Evolutionary conservation across 2,329 filamentous ascomycete species (phyloP).

Genomic region (Pseudogymnoascus sp.): DNA sequence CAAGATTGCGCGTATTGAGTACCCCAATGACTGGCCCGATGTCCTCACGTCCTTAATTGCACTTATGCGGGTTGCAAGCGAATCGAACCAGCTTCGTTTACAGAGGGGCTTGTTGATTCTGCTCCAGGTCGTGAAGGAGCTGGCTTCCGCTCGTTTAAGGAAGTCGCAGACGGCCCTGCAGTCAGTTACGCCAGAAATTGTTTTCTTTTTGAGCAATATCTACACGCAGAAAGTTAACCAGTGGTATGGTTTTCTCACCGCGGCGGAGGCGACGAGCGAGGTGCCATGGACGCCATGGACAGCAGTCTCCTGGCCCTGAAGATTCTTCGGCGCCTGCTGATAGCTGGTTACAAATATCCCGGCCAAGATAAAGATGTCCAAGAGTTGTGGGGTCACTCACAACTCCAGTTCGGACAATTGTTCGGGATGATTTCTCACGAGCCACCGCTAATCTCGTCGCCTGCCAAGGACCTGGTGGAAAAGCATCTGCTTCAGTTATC

Average conservation of each 20-base stretch:
- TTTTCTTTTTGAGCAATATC: conserved; percentile 71
- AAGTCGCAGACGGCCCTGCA: conserved; percentile 72
- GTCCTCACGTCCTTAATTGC: conserved; percentile 55
- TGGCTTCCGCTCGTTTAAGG: conserved; percentile 71
- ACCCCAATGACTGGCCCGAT: conserved; percentile 75
- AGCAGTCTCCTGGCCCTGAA: conserved; percentile 77
- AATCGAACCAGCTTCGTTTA: conserved; percentile 59
- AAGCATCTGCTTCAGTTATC: conserved; percentile 86
- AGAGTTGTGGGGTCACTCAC: conserved; percentile 73
- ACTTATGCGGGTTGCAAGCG: conserved; percentile 53
- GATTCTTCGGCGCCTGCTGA: conserved; percentile 68
- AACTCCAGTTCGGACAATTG: conserved; percentile 71
- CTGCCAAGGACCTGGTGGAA: conserved; percentile 59
- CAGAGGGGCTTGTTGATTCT: conserved; percentile 69
- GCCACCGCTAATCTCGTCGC: conserved; percentile 43
- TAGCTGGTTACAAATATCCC: conserved; percentile 77
- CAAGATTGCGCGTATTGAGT: conserved; percentile 86
- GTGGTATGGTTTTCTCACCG: conserved; percentile 59
- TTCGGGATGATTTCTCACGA: conserved; percentile 56
- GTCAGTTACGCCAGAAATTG: conserved; percentile 71
- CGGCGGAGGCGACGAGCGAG: conserved; percentile 51
- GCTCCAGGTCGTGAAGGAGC: conserved; percentile 82
- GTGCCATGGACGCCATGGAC: conserved; percentile 58
- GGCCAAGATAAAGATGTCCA: conserved; percentile 70
- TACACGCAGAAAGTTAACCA: conserved; percentile 66